Evolutionary conservation across 371 early-diverging fungal genomes (phyloP).

Genomic region (Mucor mucedo): DNA sequence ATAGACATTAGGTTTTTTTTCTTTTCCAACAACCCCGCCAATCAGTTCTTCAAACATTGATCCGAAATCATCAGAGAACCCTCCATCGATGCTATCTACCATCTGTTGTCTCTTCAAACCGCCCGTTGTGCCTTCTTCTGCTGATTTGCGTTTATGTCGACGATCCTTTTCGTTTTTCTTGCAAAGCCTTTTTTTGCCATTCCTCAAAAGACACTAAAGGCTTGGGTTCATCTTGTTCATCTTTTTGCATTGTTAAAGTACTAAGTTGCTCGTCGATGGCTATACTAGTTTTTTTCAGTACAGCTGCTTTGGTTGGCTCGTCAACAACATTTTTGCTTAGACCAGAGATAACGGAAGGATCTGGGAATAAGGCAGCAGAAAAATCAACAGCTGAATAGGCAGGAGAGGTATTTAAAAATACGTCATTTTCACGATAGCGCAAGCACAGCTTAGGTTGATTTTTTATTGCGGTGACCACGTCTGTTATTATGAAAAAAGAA

Average conservation of each 20-base stretch:
- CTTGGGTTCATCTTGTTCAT: slow-evolving; percentile 2
- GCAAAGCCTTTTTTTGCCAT: slow-evolving; percentile 35
- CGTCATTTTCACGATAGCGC: slow-evolving; percentile 28
- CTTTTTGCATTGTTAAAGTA: neutral
- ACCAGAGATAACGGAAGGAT: slow-evolving; percentile 18
- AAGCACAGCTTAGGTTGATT: slow-evolving; percentile 26
- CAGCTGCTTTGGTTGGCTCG: neutral
- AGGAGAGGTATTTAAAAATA: slow-evolving; percentile 30
- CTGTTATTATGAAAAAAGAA: neutral
- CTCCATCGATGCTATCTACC: slow-evolving; percentile 57
- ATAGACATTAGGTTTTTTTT: slow-evolving; percentile 34
- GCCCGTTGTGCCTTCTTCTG: neutral
- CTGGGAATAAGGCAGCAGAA: slow-evolving; percentile 25
- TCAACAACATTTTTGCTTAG: slow-evolving; percentile 4
- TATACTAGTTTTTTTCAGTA: neutral
- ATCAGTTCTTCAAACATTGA: slow-evolving; percentile 46
- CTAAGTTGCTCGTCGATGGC: neutral
- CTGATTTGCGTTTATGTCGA: slow-evolving; percentile 24
- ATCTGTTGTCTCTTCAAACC: slow-evolving; percentile 34
- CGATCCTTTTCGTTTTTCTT: slow-evolving; percentile 36
- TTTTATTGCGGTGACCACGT: neutral
- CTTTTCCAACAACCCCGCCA: slow-evolving; percentile 19
- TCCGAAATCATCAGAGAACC: slow-evolving; percentile 52
- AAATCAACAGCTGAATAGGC: slow-evolving; percentile 21
- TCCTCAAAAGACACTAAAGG: slow-evolving; percentile 48